Conservation (phyloP, 768 basidiomycete genomes). For the Leccinellum rugosiceps region DNA sequence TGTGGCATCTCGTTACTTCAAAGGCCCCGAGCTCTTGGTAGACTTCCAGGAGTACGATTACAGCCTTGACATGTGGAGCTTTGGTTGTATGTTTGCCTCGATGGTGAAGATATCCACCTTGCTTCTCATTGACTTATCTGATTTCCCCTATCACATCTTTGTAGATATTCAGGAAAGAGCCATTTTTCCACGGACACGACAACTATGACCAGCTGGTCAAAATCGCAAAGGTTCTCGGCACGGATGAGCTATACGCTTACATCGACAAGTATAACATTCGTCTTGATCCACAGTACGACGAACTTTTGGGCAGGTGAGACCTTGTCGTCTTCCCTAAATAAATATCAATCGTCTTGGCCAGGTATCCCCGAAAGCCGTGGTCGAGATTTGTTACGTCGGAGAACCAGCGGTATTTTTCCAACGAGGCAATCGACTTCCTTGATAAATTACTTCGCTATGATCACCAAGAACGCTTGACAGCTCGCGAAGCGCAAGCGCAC, state of each 20-base stretch:
- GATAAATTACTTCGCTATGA: constrained; percentile 96
- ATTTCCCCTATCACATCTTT: background rate
- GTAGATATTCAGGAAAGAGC: constrained; percentile 98
- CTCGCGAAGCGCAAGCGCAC: constrained; percentile 87
- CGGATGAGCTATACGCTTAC: constrained; percentile 90
- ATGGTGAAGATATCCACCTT: constrained; percentile 60
- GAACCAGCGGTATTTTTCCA: constrained; percentile 94
- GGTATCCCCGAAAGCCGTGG: constrained; percentile 95
- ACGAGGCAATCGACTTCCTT: constrained; percentile 93
- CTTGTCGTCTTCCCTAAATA: constrained; percentile 1
- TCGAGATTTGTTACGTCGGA: constrained; percentile 92
- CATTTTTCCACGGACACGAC: constrained; percentile 99
- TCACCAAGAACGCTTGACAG: constrained; percentile 94
- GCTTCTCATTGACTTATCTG: background rate
- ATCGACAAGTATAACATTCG: constrained; percentile 95
- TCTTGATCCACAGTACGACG: constrained; percentile 94
- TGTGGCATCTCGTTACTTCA: constrained; percentile 96
- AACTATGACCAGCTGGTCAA: constrained; percentile 99
- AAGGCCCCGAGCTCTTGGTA: constrained; percentile 93
- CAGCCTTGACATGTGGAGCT: constrained; percentile 98
- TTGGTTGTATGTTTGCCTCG: constrained; percentile 98
- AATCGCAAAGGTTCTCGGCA: constrained; percentile 96
- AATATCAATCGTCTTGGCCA: constrained; percentile 26
- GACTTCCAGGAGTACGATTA: constrained; percentile 99
- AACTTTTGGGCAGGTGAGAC: constrained; percentile 78